Evolutionary conservation across 2,329 filamentous ascomycete genomes (phyloP), one percentile per base, ranked within the genome.

Genomic region (Tolypocladium ophioglossoides): DNA sequence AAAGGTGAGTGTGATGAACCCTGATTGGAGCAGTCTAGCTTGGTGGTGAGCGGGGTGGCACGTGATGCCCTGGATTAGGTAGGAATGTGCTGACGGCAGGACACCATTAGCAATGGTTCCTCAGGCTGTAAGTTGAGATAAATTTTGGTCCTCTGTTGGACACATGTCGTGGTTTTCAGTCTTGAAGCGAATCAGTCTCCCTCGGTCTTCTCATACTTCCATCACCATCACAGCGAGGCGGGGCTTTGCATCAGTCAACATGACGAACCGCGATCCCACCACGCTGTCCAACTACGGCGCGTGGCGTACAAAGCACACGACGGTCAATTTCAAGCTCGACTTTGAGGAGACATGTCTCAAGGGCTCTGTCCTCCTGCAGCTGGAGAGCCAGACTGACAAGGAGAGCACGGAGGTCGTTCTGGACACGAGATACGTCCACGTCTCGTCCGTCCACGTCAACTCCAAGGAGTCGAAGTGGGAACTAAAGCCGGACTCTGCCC

Each of bases 261-360:
- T 69, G 68, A 59, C 61, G 50, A 64, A 61, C 51, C 82, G 89
- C 65, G 92, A 97, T 72, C 91, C 91, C 52, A 95, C 91, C 70
- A 96, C 94, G 30, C 74, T 94, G 56, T 87, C 89, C 67, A 97
- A 97, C 75, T 96, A 96, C 72, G 84, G 89, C 70, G 84, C 86
- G 54, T 96, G 90, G 84, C 78, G 82, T 57, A 96, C 89, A 20
- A 84, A 80, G 67, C 91, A 96, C 74, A 94, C 90, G 22, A 85
- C 82, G 22, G 87, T 89, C 55, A 84, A 87, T 69, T 83, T 96
- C 65, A 83, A 84, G 61, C 85, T 97, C 62, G 84, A 95, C 64
- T 99, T 97, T 68, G 81, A 87, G 57, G 78, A 83, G 66, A 88
- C 90, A 75, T 78, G 81, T 53, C 78, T 97, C 58, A 80, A 79